phyloP scores from a whole-genome alignment of 345 rosid species.

The Cardamine chenopodiifolia region DNA sequence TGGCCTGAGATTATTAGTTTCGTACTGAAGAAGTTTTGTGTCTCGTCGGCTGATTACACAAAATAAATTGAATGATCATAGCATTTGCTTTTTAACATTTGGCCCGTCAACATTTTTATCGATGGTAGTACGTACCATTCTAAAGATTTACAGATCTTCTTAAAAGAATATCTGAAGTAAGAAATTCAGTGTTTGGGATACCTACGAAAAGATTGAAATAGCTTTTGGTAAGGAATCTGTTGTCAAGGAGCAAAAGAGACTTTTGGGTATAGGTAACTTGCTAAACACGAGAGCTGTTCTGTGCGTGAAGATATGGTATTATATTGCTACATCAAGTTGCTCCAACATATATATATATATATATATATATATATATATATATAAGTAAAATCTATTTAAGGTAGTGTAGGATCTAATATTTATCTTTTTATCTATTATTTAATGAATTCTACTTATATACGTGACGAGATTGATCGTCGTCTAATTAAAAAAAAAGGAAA shows the following conservation, averaged over 20 bases:
- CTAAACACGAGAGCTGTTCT: conserved; percentile 42
- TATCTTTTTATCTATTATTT: background rate
- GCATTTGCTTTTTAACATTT: background rate
- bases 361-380: conserved; percentile 24
- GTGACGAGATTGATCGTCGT: conserved; percentile 5
- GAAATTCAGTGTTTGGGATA: background rate
- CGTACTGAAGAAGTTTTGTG: conserved; percentile 24
- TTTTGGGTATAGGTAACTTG: conserved; percentile 36
- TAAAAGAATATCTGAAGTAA: background rate
- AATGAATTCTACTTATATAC: background rate
- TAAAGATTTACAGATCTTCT: background rate
- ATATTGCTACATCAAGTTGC: conserved; percentile 28
- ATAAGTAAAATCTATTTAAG: conserved; percentile 3
- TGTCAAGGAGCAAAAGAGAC: conserved; percentile 19
- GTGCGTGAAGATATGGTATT: conserved; percentile 40
- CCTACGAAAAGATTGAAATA: background rate
- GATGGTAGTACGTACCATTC: background rate
- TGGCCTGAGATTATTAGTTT: conserved; percentile 3
- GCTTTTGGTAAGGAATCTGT: conserved; percentile 35
- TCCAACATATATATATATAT: conserved; percentile 27
- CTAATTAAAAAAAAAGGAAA: background rate
- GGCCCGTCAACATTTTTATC: background rate
- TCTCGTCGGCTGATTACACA: conserved; percentile 1
- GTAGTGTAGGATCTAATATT: conserved; percentile 7
- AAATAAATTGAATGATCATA: background rate